phyloP scores from a whole-genome alignment of 345 rosid genomes.

The Alliaria petiolata region DNA sequence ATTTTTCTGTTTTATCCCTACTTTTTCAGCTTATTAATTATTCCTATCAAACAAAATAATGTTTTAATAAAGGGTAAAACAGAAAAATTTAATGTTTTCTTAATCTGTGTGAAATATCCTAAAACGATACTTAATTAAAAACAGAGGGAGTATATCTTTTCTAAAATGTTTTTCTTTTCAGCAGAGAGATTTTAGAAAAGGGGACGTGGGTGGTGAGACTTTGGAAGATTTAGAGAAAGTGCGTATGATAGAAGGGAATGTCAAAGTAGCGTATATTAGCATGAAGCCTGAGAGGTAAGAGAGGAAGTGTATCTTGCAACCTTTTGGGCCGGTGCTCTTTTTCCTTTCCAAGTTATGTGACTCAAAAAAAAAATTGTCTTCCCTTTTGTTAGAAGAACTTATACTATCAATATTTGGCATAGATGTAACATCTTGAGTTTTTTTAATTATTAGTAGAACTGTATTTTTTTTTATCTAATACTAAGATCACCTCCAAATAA shows the following conservation, averaged over 20 bases:
- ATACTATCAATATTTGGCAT: not conserved
- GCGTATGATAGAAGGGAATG: constrained; percentile 30
- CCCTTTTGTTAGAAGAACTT: not conserved
- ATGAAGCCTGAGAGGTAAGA: constrained; percentile 19
- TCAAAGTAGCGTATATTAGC: constrained; percentile 51
- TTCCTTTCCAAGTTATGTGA: constrained; percentile 11
- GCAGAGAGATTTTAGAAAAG: constrained; percentile 11
- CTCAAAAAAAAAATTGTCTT: not conserved
- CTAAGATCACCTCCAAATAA: not conserved
- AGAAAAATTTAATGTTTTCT: too few relatives aligned
- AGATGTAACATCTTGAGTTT: not conserved
- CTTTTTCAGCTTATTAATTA: too few relatives aligned
- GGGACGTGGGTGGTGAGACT: constrained; percentile 13
- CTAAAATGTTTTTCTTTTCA: not conserved
- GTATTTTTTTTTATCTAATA: too few relatives aligned
- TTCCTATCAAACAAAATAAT: too few relatives aligned
- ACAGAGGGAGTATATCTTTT: too few relatives aligned
- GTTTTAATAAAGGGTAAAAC: too few relatives aligned
- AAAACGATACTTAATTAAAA: too few relatives aligned
- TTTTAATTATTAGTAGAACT: not conserved
- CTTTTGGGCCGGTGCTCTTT: constrained; percentile 22
- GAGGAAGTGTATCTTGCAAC: constrained; percentile 23
- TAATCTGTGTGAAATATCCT: too few relatives aligned
- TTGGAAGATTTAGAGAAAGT: constrained; percentile 18
- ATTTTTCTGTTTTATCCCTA: too few relatives aligned